These are phyloP conservation scores for Dryas integrifolia DNA, from an alignment of 331 rosid species.

Conservation along the genomic window DNA sequence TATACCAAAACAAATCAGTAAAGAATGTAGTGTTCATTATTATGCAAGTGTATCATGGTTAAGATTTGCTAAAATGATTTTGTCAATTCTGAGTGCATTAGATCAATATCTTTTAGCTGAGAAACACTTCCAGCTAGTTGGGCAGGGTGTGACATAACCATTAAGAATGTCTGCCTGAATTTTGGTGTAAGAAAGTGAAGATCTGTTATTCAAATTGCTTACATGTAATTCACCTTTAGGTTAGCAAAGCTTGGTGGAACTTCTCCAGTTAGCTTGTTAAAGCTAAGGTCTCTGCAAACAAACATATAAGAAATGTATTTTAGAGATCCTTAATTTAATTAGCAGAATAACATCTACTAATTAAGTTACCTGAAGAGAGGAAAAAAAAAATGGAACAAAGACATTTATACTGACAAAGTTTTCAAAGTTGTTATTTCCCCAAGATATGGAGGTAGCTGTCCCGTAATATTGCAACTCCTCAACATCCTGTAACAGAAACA, in stretches of 20 bases:
- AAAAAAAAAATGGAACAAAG: background rate
- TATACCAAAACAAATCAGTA: conserved; percentile 21
- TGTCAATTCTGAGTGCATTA: background rate
- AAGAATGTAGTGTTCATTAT: background rate
- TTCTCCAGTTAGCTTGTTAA: conserved; percentile 43
- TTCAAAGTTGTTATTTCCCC: conserved; percentile 25
- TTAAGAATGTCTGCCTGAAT: background rate
- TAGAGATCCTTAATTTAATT: background rate
- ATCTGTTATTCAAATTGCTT: conserved; percentile 26
- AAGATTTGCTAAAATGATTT: background rate
- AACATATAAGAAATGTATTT: background rate
- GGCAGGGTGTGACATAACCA: too few relatives aligned
- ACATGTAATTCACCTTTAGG: conserved; percentile 37
- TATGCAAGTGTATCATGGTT: background rate
- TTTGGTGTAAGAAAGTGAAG: background rate
- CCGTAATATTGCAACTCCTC: conserved; percentile 66
- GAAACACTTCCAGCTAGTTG: background rate
- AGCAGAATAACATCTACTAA: background rate
- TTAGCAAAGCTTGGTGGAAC: conserved; percentile 27
- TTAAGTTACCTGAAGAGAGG: background rate
- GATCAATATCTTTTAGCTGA: background rate
- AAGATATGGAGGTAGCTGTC: conserved; percentile 43
- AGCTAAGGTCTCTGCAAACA: conserved; percentile 49
- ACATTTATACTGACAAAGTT: conserved; percentile 36
- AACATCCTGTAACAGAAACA: conserved; percentile 41